These are phyloP conservation scores for Aspergillus awamori DNA, from an alignment of 2,329 filamentous ascomycete species.

Conservation along the genomic window DNA sequence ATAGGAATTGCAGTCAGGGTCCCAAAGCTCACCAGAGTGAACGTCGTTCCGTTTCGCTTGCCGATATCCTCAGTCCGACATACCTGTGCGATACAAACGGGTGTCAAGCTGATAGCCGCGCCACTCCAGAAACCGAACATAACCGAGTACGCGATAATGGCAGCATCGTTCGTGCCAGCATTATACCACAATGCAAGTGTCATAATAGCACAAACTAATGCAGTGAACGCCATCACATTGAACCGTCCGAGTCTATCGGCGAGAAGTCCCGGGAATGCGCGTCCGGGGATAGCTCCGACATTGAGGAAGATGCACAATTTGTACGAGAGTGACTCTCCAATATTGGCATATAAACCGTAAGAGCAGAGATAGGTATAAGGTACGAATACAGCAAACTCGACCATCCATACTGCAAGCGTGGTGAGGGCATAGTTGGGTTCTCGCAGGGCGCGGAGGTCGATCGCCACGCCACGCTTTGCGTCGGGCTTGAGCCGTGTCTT, in stretches of 20 bases:
- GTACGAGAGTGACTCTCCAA: conserved; percentile 28
- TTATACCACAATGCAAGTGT: conserved; percentile 31
- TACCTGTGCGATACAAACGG: conserved; percentile 36
- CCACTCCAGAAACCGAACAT: conserved; percentile 34
- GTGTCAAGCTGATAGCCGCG: conserved; percentile 33
- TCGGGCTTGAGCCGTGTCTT: conserved; percentile 28
- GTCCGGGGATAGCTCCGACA: conserved; percentile 34
- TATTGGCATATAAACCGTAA: conserved; percentile 30
- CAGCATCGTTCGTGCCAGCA: conserved; percentile 14
- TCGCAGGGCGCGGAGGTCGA: conserved; percentile 26
- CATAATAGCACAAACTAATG: conserved; percentile 20
- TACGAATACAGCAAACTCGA: conserved; percentile 39
- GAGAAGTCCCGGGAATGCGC: conserved; percentile 35
- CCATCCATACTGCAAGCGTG: conserved; percentile 33
- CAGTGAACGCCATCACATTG: conserved; percentile 32
- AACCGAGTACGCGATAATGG: conserved; percentile 24
- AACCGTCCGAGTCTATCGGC: conserved; percentile 39
- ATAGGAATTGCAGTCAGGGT: conserved; percentile 29
- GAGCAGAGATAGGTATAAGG: conserved; percentile 39
- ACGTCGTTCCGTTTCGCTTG: conserved; percentile 29
- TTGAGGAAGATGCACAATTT: conserved; percentile 37
- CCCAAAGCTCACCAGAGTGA: conserved; percentile 27
- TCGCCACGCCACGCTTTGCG: conserved; percentile 14
- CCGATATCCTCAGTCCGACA: conserved; percentile 34
- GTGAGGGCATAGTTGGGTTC: conserved; percentile 29